phyloP scores from a whole-genome alignment of 2,329 filamentous ascomycete species.

The Chrysoporthe austroafricana region DNA sequence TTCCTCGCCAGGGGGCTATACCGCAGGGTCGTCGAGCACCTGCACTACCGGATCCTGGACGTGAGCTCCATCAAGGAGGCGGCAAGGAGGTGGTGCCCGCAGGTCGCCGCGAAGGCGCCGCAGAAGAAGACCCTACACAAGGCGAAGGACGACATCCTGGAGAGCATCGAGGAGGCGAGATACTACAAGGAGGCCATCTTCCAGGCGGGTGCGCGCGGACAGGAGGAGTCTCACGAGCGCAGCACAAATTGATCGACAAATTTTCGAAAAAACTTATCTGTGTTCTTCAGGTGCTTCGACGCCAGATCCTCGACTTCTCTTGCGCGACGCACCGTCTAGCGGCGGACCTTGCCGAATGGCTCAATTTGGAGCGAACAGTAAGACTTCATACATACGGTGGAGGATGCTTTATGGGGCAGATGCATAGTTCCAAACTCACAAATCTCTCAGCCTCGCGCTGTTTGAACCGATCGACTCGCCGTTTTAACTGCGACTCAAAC shows the following conservation, averaged over 20 bases:
- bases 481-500: no score
- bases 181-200: slow-evolving; percentile 69
- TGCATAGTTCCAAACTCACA: no score
- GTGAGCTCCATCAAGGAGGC: slow-evolving; percentile 94
- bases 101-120: slow-evolving; percentile 67
- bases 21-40: slow-evolving; percentile 69
- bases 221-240: not conserved
- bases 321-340: not conserved
- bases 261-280: no score
- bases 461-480: no score
- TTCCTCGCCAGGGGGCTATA: slow-evolving; percentile 82
- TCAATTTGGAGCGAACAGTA: not conserved
- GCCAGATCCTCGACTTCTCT: not conserved
- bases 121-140: slow-evolving; percentile 78
- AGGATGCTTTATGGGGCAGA: no score
- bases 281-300: no score
- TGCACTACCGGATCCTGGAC: slow-evolving; percentile 91
- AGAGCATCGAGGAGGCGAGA: slow-evolving; percentile 89
- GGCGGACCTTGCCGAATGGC: not conserved
- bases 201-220: slow-evolving; percentile 7
- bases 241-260: no score
- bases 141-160: slow-evolving; percentile 86
- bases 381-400: not conserved
- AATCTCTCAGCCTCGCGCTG: no score
- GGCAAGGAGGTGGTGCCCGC: slow-evolving; percentile 75